Evolutionary conservation across 768 basidiomycete species (phyloP), one percentile per base, ranked within the genome.

Genomic region (Tricholoma furcatifolium): DNA sequence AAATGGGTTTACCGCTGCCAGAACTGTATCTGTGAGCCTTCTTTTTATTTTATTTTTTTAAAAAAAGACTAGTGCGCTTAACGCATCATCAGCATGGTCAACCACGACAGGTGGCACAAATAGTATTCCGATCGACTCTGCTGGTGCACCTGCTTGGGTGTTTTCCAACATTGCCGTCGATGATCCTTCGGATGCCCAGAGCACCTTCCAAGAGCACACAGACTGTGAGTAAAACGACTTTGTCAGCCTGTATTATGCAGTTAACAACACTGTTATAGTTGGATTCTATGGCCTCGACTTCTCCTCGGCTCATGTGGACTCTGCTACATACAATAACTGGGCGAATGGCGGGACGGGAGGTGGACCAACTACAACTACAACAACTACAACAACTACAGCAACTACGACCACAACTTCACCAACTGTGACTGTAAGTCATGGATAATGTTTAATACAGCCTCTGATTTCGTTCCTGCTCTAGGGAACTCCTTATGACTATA

Each of bases 1-100:
- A 83, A 83, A 56, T 84, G 81, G 78, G 81, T 84, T 3, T 86
- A 77, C 69, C 74, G 82, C 15, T 86, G 84, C 74, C 80, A 84
- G 60, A 79, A 83, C 65, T 86, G 84, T 70, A 78, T 82, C 40
- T 68, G 82, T 83, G 63, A 53, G 76, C 74, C 20, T 23, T 15
- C 2, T 36, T 10, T 12, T 12, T 45, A 17, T 9, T 23, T 39
- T 5, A 35, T 32, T 39, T 52, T 27, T 43, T 18, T 24, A 36
- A 21, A 15, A 20, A 30, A 31, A 31, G 14, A 14, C 18, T 15
- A 18, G 50, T 30, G n/a, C 35, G 24, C 23, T 50, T 8, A 51
- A 14, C 18, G 31, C 10, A 18, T 34, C 18, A 32, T 42, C 17
- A 69, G 61, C 69, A 67, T 81, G 74, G 62, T 68, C 76, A 60